Conservation (phyloP, 192 early-diverging fungal genomes). For the Backusella westeae region DNA sequence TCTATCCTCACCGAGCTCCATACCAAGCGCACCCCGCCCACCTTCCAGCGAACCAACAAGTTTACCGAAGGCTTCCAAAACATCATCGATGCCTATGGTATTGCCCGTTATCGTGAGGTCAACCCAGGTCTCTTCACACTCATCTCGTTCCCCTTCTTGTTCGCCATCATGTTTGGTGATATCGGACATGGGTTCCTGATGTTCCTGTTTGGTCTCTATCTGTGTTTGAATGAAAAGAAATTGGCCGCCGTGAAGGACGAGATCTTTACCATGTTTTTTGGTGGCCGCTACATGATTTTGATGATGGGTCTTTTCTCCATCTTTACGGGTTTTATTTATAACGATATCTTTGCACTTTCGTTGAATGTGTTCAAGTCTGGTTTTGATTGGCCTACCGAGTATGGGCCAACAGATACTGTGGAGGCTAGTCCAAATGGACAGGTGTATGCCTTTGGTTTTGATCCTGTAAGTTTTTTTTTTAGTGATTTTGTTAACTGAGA, state of each 20-base stretch:
- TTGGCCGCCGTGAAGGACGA: slow-evolving; percentile 74
- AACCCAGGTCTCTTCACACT: slow-evolving; percentile 97
- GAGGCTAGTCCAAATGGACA: slow-evolving; percentile 59
- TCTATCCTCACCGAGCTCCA: slow-evolving; percentile 85
- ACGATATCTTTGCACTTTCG: slow-evolving; percentile 92
- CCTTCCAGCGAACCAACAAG: slow-evolving; percentile 93
- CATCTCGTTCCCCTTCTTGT: slow-evolving; percentile 98
- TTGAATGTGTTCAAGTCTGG: slow-evolving; percentile 74
- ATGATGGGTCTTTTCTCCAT: slow-evolving; percentile 98
- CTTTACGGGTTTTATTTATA: slow-evolving; percentile 96
- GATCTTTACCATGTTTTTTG: slow-evolving; percentile 87
- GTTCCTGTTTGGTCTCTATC: slow-evolving; percentile 65
- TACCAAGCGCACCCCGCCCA: slow-evolving; percentile 89
- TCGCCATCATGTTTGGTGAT: slow-evolving; percentile 99
- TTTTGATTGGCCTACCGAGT: slow-evolving; percentile 73
- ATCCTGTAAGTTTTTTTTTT: slow-evolving; percentile 53
- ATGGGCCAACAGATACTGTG: slow-evolving; percentile 51
- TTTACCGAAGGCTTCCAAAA: slow-evolving; percentile 93
- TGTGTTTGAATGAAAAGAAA: slow-evolving; percentile 80
- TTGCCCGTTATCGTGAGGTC: slow-evolving; percentile 94
- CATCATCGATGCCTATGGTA: slow-evolving; percentile 96
- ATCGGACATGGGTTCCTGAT: slow-evolving; percentile 95
- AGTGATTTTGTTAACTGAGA: neutral
- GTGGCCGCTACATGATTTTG: slow-evolving; percentile 95
- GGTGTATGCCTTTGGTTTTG: slow-evolving; percentile 81